Conservation (phyloP, 208 protist species). For the Naegleria lovaniensis region DNA sequence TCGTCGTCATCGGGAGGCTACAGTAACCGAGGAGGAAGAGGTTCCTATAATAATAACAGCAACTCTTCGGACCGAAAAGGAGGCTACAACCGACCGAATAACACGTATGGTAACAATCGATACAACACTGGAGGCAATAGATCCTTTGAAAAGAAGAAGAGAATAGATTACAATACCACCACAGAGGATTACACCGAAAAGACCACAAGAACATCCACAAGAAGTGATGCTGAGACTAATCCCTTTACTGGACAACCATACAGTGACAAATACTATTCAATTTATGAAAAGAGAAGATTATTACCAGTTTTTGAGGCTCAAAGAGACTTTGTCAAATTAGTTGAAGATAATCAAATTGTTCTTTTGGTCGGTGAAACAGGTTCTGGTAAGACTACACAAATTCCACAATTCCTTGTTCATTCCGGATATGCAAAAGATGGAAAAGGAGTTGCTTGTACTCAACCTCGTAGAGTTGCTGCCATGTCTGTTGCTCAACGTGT, state of each 20-base stretch:
- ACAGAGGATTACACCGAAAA: neutral
- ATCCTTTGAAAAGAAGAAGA: neutral
- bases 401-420: constrained; percentile 40
- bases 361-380: constrained; percentile 82
- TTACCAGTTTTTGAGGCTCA: constrained; percentile 72
- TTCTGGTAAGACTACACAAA: constrained; percentile 87
- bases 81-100: neutral
- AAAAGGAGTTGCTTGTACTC: constrained; percentile 85
- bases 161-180: neutral
- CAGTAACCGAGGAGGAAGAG: too few relatives aligned
- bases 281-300: constrained; percentile 62
- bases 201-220: neutral
- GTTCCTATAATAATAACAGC: too few relatives aligned
- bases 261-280: constrained; percentile 66
- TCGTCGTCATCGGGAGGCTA: too few relatives aligned
- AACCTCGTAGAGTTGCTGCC: constrained; percentile 97
- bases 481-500: constrained; percentile 97
- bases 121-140: neutral
- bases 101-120: neutral
- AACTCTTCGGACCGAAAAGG: too few relatives aligned
- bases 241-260: constrained; percentile 53
- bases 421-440: constrained; percentile 44
- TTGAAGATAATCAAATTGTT: constrained; percentile 55
- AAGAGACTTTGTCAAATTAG: constrained; percentile 54
- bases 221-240: constrained; percentile 29